phyloP scores from a whole-genome alignment of 2,329 filamentous ascomycete species.

The Aurifilum marmelostoma region DNA sequence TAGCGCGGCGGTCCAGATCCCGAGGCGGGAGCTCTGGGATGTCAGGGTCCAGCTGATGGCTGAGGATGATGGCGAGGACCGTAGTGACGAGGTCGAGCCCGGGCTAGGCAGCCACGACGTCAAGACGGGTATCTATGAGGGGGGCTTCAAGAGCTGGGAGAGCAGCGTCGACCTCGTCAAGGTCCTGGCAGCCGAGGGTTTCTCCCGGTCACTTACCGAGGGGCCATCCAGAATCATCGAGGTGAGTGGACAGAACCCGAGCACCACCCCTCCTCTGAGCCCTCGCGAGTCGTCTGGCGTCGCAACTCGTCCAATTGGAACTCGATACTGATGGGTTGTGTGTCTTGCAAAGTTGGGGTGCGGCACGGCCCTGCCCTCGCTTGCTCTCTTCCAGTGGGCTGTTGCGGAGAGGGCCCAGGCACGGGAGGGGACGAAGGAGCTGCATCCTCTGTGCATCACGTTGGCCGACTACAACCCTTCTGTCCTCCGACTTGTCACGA shows the following conservation, averaged over 20 bases:
- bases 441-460: conserved; percentile 57
- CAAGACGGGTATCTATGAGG: conserved; percentile 81
- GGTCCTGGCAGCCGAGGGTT: conserved; percentile 54
- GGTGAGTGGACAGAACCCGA: conserved; percentile 45
- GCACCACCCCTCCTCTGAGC: not conserved
- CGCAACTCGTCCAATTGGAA: conserved; percentile 19
- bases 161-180: conserved; percentile 80
- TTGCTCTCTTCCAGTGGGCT: conserved; percentile 70
- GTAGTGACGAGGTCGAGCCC: conserved; percentile 45
- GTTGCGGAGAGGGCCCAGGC: conserved; percentile 29
- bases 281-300: conserved; percentile 7
- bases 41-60: conserved; percentile 82
- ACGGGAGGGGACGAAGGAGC: conserved; percentile 26
- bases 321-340: conserved; percentile 29
- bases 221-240: conserved; percentile 54
- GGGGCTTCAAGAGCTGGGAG: conserved; percentile 89
- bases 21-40: conserved; percentile 80
- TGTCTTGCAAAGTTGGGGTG: conserved; percentile 67
- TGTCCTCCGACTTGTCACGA: conserved; percentile 75
- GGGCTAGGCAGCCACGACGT: conserved; percentile 72
- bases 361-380: conserved; percentile 73
- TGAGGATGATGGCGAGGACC: conserved; percentile 56
- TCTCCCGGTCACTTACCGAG: conserved; percentile 39
- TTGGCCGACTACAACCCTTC: conserved; percentile 81
- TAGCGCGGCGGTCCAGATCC: conserved; percentile 58